Evolutionary conservation across 2,329 filamentous ascomycete genomes (phyloP).

Genomic region (Fusarium caatingaense): DNA sequence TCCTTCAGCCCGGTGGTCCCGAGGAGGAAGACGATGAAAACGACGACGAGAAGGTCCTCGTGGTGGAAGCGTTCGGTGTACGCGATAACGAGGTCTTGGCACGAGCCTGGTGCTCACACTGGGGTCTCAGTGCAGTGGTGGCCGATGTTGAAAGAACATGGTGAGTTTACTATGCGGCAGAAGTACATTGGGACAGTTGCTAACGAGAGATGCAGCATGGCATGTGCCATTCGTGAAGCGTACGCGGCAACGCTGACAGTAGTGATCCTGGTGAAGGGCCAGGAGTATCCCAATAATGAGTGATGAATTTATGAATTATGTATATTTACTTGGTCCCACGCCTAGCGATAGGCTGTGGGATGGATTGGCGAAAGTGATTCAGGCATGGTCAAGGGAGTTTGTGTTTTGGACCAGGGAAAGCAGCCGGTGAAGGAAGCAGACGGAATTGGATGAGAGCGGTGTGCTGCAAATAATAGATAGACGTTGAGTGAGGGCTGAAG

Average conservation of each 20-base stretch:
- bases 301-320: conserved; percentile 47
- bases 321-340: conserved; percentile 25
- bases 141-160: conserved; percentile 76
- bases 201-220: conserved; percentile 62
- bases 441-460: conserved; percentile 20
- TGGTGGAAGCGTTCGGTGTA: conserved; percentile 78
- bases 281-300: conserved; percentile 57
- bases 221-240: conserved; percentile 79
- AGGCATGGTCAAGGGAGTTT: conserved; percentile 26
- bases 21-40: conserved; percentile 56
- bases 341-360: conserved; percentile 20
- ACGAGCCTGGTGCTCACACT: conserved; percentile 81
- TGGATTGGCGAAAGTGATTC: conserved; percentile 11
- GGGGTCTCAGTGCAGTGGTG: conserved; percentile 77
- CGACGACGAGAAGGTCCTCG: conserved; percentile 74
- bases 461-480: conserved; percentile 18
- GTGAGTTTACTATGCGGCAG: conserved; percentile 54
- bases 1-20: conserved; percentile 29
- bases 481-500: conserved; percentile 6
- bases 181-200: not conserved
- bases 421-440: not conserved
- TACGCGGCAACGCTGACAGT: conserved; percentile 80
- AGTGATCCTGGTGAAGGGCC: conserved; percentile 72
- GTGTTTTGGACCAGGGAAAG: conserved; percentile 12
- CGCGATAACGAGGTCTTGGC: conserved; percentile 81